Percentiles rank a stretch among this genome's conserved stretches.
phyloP scores from a whole-genome alignment of 495 filamentous ascomycete genomes.

The Daldinia concentrica region DNA sequence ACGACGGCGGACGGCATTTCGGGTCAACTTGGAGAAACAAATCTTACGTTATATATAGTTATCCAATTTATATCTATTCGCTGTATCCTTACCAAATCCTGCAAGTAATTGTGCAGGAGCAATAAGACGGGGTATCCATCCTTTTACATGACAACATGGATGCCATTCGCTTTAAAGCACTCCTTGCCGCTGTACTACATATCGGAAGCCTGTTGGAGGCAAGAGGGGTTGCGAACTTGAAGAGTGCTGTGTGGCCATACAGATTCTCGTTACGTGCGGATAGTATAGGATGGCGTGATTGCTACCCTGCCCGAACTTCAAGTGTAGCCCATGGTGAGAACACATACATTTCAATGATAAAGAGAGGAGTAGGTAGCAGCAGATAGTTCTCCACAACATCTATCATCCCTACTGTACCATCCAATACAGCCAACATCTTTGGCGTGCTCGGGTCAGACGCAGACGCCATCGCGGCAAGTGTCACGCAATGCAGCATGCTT shows the following conservation, averaged over 20 bases:
- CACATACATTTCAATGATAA: neutral
- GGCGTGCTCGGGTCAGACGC: constrained; percentile 17
- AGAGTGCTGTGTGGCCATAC: constrained; percentile 8
- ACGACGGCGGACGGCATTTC: constrained; percentile 24
- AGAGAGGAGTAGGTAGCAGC: constrained; percentile 28
- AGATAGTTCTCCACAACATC: constrained; percentile 5
- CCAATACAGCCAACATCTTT: constrained; percentile 10
- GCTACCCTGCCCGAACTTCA: neutral
- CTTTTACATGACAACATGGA: constrained; percentile 8
- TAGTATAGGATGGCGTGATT: constrained; percentile 35
- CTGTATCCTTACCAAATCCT: neutral
- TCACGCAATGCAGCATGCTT: constrained; percentile 36
- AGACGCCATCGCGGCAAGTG: constrained; percentile 32
- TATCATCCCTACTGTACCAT: constrained; percentile 29
- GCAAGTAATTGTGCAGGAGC: constrained; percentile 17
- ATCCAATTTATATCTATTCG: neutral
- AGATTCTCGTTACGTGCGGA: constrained; percentile 26
- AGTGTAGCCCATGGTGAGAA: neutral
- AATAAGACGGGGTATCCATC: constrained; percentile 20
- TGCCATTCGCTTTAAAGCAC: constrained; percentile 15
- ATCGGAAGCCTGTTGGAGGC: constrained; percentile 25
- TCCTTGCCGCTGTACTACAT: constrained; percentile 2
- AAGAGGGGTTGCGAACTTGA: constrained; percentile 12
- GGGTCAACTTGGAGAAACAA: neutral
- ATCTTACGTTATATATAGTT: constrained; percentile 11